Evolutionary conservation across 192 early-diverging fungal species (phyloP).

Genomic region (Physocladia obscura): DNA sequence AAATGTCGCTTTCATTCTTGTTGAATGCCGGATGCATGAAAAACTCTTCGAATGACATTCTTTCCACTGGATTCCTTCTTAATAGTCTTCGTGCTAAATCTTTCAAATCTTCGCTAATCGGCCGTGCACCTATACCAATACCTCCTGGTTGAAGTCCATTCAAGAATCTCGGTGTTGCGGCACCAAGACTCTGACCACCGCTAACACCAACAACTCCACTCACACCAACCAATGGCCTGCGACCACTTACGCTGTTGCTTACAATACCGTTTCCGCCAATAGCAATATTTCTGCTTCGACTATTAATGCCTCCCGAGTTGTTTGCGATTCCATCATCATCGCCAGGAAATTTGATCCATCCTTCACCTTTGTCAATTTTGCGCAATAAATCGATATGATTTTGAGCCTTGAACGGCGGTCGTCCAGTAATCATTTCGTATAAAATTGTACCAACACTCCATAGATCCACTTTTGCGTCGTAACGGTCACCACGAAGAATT

Average conservation of each 20-base stretch:
- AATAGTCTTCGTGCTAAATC: conserved; percentile 81
- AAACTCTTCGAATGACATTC: conserved; percentile 93
- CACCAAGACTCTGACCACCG: not conserved
- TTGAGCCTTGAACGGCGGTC: conserved; percentile 86
- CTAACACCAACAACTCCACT: not conserved
- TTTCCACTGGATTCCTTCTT: conserved; percentile 81
- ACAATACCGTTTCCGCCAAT: too few relatives aligned
- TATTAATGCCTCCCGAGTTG: not conserved
- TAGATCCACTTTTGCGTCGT: conserved; percentile 92
- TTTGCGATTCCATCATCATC: conserved; percentile 28
- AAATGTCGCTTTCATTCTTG: too few relatives aligned
- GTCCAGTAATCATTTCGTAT: conserved; percentile 90
- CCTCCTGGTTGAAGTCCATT: not conserved
- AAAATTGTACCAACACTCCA: conserved; percentile 95
- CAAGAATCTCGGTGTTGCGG: not conserved
- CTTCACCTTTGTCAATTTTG: conserved; percentile 84
- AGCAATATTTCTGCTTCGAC: not conserved
- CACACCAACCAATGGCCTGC: too few relatives aligned
- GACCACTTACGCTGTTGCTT: too few relatives aligned
- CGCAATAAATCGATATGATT: conserved; percentile 91
- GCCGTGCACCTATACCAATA: conserved; percentile 14
- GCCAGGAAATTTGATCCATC: conserved; percentile 85
- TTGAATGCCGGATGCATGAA: conserved; percentile 79
- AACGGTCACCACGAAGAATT: conserved; percentile 82
- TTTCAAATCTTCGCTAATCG: conserved; percentile 72